Evolutionary conservation across 108 stramenopile species (phyloP), one percentile per base, ranked within the genome.

Genomic region (Cyclostephanos invisitatus): DNA sequence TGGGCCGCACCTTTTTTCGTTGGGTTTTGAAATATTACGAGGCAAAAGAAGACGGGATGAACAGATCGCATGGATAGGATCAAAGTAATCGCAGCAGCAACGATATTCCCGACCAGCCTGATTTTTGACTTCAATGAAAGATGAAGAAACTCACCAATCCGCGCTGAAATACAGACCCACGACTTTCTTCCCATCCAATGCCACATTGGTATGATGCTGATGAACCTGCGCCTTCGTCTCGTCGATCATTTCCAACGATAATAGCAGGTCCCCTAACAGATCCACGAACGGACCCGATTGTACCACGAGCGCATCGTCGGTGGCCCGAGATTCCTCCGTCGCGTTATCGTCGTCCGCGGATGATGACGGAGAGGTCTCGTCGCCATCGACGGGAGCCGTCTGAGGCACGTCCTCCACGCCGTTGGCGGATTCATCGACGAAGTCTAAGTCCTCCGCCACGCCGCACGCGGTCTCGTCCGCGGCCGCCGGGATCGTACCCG

Each of bases 151-250:
- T 50, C 64, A 90, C 90, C 86, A 86, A 71, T 86, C 88, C 0
- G 93, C 89, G 60, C 85, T 86, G 62, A 91, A 94, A 65, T 94
- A 97, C 44, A 97, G 58, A 14, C 92, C 93, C 58, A 97, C 80
- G 21, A 97, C 93, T 66, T 92, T 92, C 59, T 91, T 93, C 36
- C 85, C 89, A 15, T 64, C 36, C 38, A 96, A 81, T 48, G 75
- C 79, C 32, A 90, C 91, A 67, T 86, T 92, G 38, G 95, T 93
- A 62, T 80, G 86, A 61, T 91, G 85, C 42, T 83, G 64, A 53
- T 73, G 78, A 17, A 96, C 69, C 62, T 88, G 86, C 10, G 90
- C 95, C 56, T 77, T 68, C 9, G 77, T 81, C 60, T 90, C 89
- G 55, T 86, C 88, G 32, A 90, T 54, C 73, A 92, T 84, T 86